Conservation (phyloP, 257 asterid genomes). For the Fraxinus quadrangulata region DNA sequence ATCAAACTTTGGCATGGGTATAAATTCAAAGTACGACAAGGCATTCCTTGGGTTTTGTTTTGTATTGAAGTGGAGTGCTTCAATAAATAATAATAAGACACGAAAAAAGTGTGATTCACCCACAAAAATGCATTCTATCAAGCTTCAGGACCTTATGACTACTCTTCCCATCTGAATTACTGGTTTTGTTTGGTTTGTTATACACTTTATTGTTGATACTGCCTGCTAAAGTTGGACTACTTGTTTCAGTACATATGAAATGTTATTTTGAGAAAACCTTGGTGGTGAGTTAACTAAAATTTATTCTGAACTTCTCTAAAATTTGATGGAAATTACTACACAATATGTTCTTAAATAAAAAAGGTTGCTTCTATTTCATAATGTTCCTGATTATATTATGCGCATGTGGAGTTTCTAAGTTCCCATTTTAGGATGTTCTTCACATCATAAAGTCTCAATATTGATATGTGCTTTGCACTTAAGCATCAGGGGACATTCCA, state of each 20-base stretch:
- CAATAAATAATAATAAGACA: neutral
- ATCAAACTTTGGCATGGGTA: neutral
- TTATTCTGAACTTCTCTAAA: neutral
- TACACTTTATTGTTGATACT: neutral
- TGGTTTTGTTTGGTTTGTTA: conserved; percentile 6
- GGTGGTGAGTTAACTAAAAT: neutral
- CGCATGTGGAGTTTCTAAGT: neutral
- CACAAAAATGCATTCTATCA: neutral
- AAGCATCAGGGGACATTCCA: neutral
- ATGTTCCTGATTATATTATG: neutral
- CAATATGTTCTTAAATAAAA: neutral
- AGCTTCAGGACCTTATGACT: neutral
- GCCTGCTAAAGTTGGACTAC: conserved; percentile 10
- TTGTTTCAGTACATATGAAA: neutral
- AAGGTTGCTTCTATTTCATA: neutral
- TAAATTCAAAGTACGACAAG: neutral
- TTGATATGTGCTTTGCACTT: neutral
- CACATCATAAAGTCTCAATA: neutral
- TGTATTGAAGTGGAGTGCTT: neutral
- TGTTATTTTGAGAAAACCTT: neutral
- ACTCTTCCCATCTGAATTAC: neutral
- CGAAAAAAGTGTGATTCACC: neutral
- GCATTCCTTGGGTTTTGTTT: neutral
- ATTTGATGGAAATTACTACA: neutral
- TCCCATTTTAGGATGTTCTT: neutral